These are phyloP conservation scores for Onygena corvina DNA, from an alignment of 2,329 filamentous ascomycete species.

Conservation along the genomic window DNA sequence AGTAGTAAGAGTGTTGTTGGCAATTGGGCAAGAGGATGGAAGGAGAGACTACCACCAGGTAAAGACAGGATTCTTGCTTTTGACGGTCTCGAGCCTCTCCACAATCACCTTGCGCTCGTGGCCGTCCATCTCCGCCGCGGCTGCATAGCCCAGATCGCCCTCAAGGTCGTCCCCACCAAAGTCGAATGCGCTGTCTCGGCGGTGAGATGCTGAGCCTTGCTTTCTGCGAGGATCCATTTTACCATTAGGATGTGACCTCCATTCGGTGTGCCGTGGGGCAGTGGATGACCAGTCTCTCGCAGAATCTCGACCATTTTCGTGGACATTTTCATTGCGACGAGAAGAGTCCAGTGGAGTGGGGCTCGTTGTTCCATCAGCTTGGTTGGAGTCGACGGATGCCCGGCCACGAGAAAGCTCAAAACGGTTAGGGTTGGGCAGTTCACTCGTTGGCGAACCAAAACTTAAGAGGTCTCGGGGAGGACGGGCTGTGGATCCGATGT, in stretches of 20 bases:
- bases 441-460: constrained; percentile 42
- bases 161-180: constrained; percentile 66
- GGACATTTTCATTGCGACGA: constrained; percentile 22
- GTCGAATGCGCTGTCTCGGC: constrained; percentile 32
- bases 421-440: constrained; percentile 62
- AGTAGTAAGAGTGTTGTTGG: not conserved
- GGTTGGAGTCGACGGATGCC: constrained; percentile 27
- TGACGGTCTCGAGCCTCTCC: constrained; percentile 87
- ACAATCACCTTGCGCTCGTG: constrained; percentile 91
- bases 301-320: constrained; percentile 25
- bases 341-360: constrained; percentile 26
- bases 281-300: constrained; percentile 29
- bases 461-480: constrained; percentile 56
- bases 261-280: constrained; percentile 24
- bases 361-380: constrained; percentile 21
- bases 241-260: constrained; percentile 14
- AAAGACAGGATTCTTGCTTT: constrained; percentile 89
- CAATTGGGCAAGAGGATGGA: not conserved
- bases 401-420: constrained; percentile 51
- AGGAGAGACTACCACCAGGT: constrained; percentile 65
- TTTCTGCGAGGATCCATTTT: constrained; percentile 18
- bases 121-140: constrained; percentile 85
- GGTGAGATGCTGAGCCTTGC: constrained; percentile 32
- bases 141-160: constrained; percentile 87
- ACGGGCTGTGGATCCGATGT: constrained; percentile 58